Evolutionary conservation across 1,284 basidiomycete species (phyloP).

Genomic region (Anthracocystis setariae): DNA sequence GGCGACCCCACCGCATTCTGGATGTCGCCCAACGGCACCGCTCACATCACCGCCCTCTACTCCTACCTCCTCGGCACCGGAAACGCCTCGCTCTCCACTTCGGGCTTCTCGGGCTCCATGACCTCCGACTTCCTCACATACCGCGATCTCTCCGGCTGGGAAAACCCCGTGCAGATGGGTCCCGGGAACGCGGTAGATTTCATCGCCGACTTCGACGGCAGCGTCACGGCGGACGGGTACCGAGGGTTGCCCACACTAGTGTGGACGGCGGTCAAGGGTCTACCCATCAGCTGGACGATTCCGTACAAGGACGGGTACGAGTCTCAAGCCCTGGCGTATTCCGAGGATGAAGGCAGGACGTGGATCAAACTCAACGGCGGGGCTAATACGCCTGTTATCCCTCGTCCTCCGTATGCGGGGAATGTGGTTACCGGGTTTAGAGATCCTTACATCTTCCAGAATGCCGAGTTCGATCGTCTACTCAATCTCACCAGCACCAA

Average conservation of each 20-base stretch:
- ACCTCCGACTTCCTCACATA: constrained; percentile 25
- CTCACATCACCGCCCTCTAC: constrained; percentile 35
- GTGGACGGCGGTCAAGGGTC: constrained; percentile 28
- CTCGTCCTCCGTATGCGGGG: constrained; percentile 24
- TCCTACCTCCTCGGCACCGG: constrained; percentile 20
- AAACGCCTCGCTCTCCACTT: constrained; percentile 21
- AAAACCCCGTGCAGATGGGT: constrained; percentile 29
- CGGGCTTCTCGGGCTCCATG: constrained; percentile 24
- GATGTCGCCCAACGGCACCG: constrained; percentile 11
- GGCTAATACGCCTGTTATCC: constrained; percentile 25
- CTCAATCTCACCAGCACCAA: constrained; percentile 14
- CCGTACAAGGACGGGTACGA: constrained; percentile 42
- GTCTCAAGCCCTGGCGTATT: constrained; percentile 35
- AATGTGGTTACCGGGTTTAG: constrained; percentile 35
- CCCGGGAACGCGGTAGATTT: constrained; percentile 34
- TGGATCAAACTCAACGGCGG: constrained; percentile 40
- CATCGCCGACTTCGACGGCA: constrained; percentile 39
- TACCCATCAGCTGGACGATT: constrained; percentile 39
- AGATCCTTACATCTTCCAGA: constrained; percentile 38
- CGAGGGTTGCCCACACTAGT: constrained; percentile 37
- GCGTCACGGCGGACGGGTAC: constrained; percentile 27
- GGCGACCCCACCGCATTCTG: constrained; percentile 44
- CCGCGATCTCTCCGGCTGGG: constrained; percentile 22
- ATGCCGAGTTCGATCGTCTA: constrained; percentile 18
- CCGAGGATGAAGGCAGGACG: constrained; percentile 26